A percentile compares a stretch with the other conserved stretches of the same genome.
Evolutionary conservation across 306 rosid species (phyloP).

Genomic region (Echinosophora koreensis): DNA sequence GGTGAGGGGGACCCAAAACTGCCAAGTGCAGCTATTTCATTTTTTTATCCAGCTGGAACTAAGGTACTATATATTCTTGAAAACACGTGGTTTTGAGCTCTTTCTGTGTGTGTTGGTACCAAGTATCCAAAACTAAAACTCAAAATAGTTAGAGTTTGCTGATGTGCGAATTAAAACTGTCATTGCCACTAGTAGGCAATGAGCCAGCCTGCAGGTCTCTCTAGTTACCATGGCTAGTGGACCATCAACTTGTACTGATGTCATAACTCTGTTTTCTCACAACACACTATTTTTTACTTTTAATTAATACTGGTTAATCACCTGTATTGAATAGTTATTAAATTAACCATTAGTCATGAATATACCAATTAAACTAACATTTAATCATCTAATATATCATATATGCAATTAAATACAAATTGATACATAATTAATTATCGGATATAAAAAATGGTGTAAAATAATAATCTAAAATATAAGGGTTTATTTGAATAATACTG

Average conservation of each 20-base stretch:
- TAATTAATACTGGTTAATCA: too few species aligned
- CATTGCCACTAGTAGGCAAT: background rate
- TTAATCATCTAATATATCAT: too few species aligned
- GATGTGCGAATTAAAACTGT: slow-evolving; percentile 7
- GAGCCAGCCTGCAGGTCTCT: background rate
- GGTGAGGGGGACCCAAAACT: slow-evolving; percentile 67
- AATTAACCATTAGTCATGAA: too few species aligned
- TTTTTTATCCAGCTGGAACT: slow-evolving; percentile 30
- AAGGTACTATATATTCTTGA: slow-evolving; percentile 33
- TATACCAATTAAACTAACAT: too few species aligned
- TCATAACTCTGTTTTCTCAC: slow-evolving; percentile 20
- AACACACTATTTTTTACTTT: too few species aligned
- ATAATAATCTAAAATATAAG: too few species aligned
- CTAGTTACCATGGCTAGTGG: background rate
- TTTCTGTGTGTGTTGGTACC: slow-evolving; percentile 9
- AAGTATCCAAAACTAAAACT: background rate
- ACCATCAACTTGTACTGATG: slow-evolving; percentile 14
- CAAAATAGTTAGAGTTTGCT: slow-evolving; percentile 25
- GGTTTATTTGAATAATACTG: too few species aligned
- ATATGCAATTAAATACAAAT: too few species aligned
- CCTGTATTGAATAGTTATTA: too few species aligned
- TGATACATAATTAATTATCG: too few species aligned
- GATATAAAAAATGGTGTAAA: too few species aligned
- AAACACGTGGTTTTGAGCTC: slow-evolving; percentile 59
- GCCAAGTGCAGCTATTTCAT: slow-evolving; percentile 59